Conservation (phyloP, 192 early-diverging fungal genomes). For the Umbelopsis ramanniana region DNA sequence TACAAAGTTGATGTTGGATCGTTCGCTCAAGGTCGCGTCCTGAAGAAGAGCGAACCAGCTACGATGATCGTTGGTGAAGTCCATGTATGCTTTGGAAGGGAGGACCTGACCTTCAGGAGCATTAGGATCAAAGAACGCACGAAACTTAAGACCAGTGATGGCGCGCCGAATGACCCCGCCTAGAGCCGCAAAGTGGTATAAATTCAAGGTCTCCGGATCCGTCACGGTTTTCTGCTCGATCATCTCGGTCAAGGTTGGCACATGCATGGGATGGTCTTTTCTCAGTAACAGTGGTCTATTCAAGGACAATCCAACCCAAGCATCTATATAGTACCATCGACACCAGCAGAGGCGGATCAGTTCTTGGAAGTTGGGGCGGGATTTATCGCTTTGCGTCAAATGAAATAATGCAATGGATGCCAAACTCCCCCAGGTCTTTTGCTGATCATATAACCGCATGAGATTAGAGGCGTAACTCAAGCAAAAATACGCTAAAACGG, state of each 20-base stretch:
- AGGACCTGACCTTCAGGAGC: background rate
- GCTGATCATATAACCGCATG: conserved; percentile 38
- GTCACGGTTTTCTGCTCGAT: background rate
- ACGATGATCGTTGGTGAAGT: background rate
- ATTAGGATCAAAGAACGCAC: background rate
- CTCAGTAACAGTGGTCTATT: conserved; percentile 14
- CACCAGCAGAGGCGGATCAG: conserved; percentile 27
- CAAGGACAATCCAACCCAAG: conserved; percentile 34
- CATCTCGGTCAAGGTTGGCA: background rate
- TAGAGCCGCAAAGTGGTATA: background rate
- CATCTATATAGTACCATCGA: conserved; percentile 43
- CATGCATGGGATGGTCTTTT: background rate
- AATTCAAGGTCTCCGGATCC: background rate
- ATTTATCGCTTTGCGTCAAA: conserved; percentile 6
- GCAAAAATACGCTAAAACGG: conserved; percentile 37
- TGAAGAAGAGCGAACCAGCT: background rate
- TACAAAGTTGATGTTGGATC: background rate
- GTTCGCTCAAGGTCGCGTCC: background rate
- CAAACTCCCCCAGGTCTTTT: conserved; percentile 36
- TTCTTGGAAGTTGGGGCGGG: background rate
- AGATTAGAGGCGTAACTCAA: conserved; percentile 40
- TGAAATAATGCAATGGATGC: conserved; percentile 31
- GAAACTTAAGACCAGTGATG: background rate
- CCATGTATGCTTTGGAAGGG: background rate
- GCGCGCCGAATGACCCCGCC: background rate